These are phyloP conservation scores for Fusarium pseudonygamai DNA, from an alignment of 2,329 filamentous ascomycete genomes.

Conservation along the genomic window DNA sequence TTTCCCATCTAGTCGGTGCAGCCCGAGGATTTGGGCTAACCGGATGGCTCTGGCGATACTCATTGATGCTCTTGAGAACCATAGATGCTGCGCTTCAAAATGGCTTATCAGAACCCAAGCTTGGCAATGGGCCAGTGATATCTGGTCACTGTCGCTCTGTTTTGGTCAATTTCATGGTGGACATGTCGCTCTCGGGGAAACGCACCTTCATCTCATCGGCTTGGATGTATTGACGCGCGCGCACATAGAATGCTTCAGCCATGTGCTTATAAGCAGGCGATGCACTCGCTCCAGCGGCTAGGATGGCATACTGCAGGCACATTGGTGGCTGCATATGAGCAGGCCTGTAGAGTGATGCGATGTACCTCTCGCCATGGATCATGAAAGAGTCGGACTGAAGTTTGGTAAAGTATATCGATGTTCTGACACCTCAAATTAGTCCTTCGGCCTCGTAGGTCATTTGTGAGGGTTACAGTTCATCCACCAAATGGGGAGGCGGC, in stretches of 20 bases:
- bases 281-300: constrained; percentile 75
- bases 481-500: constrained; percentile 22
- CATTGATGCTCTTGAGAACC: constrained; percentile 83
- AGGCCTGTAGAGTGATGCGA: constrained; percentile 73
- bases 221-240: constrained; percentile 83
- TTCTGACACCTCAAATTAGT: not conserved
- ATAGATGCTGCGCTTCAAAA: constrained; percentile 83
- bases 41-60: constrained; percentile 76
- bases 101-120: constrained; percentile 76
- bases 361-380: constrained; percentile 77
- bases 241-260: constrained; percentile 79
- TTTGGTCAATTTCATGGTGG: constrained; percentile 63
- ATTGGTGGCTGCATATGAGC: constrained; percentile 81
- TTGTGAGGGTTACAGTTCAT: constrained; percentile 17
- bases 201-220: constrained; percentile 78
- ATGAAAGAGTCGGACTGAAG: constrained; percentile 77
- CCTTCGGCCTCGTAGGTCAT: rapidly evolving
- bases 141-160: constrained; percentile 58
- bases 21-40: constrained; percentile 79
- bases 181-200: rapidly evolving
- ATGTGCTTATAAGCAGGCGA: constrained; percentile 74
- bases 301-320: constrained; percentile 83
- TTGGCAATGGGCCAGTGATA: constrained; percentile 67
- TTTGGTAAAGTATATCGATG: constrained; percentile 71
- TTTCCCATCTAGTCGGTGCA: constrained; percentile 64